These are phyloP conservation scores for Cyclotella distinguenda DNA, from an alignment of 108 stramenopile genomes.

Conservation along the genomic window DNA sequence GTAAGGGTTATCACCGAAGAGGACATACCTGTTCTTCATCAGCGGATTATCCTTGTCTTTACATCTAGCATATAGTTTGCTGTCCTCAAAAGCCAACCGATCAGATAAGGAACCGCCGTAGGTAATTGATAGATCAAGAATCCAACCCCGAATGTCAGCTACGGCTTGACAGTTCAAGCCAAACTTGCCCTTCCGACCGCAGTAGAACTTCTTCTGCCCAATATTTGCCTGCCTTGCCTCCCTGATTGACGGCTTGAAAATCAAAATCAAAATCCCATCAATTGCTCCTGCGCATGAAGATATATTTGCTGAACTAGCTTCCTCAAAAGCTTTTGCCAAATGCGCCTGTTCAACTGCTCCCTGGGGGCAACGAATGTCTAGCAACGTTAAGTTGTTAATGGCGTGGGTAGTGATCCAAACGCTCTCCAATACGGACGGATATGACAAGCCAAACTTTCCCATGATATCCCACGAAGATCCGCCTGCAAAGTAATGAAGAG, in stretches of 20 bases:
- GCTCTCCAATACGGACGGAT: not conserved
- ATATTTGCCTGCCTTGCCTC: not conserved
- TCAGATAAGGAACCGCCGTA: not conserved
- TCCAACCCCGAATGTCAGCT: not conserved
- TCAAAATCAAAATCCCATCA: no score
- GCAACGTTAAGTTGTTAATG: not conserved
- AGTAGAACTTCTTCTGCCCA: no score
- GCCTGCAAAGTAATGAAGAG: constrained; percentile 1
- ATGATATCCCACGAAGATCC: not conserved
- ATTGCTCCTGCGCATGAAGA: no score
- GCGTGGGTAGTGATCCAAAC: not conserved
- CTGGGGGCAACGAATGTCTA: not conserved
- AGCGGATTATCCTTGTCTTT: not conserved
- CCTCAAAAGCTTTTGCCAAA: not conserved
- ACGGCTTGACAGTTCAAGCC: no score
- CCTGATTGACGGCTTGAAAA: not conserved
- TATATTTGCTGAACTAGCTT: not conserved
- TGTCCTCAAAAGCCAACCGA: constrained; percentile 1
- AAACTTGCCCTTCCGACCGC: no score
- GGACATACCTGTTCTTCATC: constrained; percentile 3
- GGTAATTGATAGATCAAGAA: constrained; percentile 8
- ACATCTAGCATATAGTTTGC: not conserved
- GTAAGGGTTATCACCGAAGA: not conserved
- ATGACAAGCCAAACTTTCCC: not conserved
- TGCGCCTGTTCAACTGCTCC: not conserved